Evolutionary conservation across 805 yeast genomes (phyloP).

Genomic region (Komagataella kurtzmanii): DNA sequence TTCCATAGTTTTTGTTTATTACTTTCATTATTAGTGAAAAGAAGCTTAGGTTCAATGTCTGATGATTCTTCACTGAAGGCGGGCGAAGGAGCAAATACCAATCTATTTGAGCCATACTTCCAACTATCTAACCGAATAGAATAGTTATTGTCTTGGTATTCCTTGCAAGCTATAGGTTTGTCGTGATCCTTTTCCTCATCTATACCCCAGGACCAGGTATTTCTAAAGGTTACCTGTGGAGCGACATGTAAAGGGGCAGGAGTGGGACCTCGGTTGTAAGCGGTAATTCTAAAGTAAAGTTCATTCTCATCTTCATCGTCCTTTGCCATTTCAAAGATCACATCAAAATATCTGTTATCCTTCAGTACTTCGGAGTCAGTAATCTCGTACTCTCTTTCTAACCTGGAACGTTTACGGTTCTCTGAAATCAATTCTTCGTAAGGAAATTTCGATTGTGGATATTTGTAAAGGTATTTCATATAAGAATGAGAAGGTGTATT

Average conservation of each 20-base stretch:
- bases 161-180: slow-evolving; percentile 35
- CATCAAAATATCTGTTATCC: slow-evolving; percentile 70
- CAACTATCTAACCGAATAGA: slow-evolving; percentile 50
- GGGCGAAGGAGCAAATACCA: slow-evolving; percentile 76
- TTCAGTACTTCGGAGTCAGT: slow-evolving; percentile 70
- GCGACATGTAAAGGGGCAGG: slow-evolving; percentile 81
- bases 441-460: slow-evolving; percentile 80
- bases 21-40: slow-evolving; percentile 87
- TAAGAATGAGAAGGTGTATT: slow-evolving; percentile 90
- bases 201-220: slow-evolving; percentile 89
- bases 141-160: slow-evolving; percentile 23
- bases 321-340: slow-evolving; percentile 83
- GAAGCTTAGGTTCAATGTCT: slow-evolving; percentile 62
- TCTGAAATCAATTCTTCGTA: slow-evolving; percentile 60
- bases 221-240: slow-evolving; percentile 77
- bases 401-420: slow-evolving; percentile 50
- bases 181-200: slow-evolving; percentile 28
- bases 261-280: slow-evolving; percentile 69
- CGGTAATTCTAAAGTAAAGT: slow-evolving; percentile 71
- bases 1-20: slow-evolving; percentile 57
- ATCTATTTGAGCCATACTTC: slow-evolving; percentile 52
- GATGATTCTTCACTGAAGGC: slow-evolving; percentile 42
- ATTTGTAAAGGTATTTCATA: slow-evolving; percentile 83
- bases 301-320: slow-evolving; percentile 72
- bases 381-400: slow-evolving; percentile 68